Conservation (phyloP, 257 asterid species). For the Prunella vulgaris region DNA sequence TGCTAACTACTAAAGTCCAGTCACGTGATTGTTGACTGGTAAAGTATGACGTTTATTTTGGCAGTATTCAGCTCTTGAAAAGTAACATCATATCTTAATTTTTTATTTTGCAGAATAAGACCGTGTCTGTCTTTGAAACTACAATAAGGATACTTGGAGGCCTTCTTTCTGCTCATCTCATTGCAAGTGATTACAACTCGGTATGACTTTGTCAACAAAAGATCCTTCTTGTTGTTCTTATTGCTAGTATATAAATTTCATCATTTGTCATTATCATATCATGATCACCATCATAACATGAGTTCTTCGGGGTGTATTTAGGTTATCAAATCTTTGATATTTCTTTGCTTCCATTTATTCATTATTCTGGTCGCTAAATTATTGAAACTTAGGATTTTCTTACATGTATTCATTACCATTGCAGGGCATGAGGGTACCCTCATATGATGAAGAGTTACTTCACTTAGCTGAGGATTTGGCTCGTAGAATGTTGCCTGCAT, state of each 20-base stretch:
- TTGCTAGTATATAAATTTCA: neutral
- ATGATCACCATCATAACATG: neutral
- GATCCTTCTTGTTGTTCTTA: constrained; percentile 8
- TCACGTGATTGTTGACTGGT: constrained; percentile 14
- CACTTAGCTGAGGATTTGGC: constrained; percentile 91
- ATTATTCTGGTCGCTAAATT: neutral
- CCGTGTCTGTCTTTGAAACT: constrained; percentile 95
- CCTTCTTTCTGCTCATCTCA: constrained; percentile 92
- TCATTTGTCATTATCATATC: neutral
- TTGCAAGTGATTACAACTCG: constrained; percentile 95
- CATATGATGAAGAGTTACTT: constrained; percentile 82
- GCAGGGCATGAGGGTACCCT: constrained; percentile 93
- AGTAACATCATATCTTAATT: constrained; percentile 15
- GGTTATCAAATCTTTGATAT: neutral
- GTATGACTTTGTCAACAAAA: constrained; percentile 36
- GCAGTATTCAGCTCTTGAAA: constrained; percentile 11
- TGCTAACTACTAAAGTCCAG: neutral
- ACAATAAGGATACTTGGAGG: constrained; percentile 97
- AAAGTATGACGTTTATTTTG: neutral
- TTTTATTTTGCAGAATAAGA: constrained; percentile 72
- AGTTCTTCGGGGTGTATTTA: neutral
- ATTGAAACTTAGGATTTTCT: neutral
- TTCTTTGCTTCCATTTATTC: neutral
- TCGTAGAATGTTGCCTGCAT: constrained; percentile 91
- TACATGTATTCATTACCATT: constrained; percentile 19